Percentiles rank a stretch among this genome's conserved stretches.
Evolutionary conservation across 1,284 basidiomycete species (phyloP).

Genomic region (Neolentinus lepideus): DNA sequence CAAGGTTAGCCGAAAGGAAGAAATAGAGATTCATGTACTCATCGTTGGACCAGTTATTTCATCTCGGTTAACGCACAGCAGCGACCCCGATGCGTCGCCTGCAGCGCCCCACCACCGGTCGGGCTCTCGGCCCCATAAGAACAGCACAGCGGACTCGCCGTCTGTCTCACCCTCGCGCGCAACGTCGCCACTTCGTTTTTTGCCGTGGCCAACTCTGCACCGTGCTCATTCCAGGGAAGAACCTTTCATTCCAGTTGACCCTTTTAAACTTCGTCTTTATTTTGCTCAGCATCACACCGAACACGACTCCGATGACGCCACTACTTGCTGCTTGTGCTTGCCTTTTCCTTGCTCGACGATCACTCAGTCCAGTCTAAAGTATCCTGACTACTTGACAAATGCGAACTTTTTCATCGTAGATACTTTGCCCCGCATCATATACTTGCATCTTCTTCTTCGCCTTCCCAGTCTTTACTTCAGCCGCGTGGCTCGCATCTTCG

Average conservation of each 20-base stretch:
- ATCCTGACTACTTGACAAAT: conserved; percentile 7
- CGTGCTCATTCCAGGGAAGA: conserved; percentile 35
- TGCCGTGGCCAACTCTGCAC: conserved; percentile 29
- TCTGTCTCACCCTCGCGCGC: conserved; percentile 33
- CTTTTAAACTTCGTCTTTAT: conserved; percentile 29
- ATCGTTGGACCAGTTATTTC: background rate
- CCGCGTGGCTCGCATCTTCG: conserved; percentile 62
- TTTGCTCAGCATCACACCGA: conserved; percentile 6
- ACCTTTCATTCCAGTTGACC: conserved; percentile 41
- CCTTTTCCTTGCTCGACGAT: conserved; percentile 1
- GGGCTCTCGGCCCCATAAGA: background rate
- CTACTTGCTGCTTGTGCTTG: conserved; percentile 7
- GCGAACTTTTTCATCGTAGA: conserved; percentile 31
- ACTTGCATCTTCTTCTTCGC: conserved; percentile 57
- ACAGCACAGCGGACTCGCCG: conserved; percentile 6
- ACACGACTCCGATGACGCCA: background rate
- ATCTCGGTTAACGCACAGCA: background rate
- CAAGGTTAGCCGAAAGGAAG: conserved; percentile 16
- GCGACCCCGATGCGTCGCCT: background rate
- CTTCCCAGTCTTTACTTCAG: conserved; percentile 70
- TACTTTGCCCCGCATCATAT: conserved; percentile 51
- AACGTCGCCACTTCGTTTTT: conserved; percentile 33
- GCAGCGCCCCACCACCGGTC: background rate
- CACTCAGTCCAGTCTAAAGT: background rate
- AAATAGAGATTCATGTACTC: background rate